Base-by-base conservation (phyloP, 176 grass and related monocot genomes). In the Triticum urartu region DNA sequence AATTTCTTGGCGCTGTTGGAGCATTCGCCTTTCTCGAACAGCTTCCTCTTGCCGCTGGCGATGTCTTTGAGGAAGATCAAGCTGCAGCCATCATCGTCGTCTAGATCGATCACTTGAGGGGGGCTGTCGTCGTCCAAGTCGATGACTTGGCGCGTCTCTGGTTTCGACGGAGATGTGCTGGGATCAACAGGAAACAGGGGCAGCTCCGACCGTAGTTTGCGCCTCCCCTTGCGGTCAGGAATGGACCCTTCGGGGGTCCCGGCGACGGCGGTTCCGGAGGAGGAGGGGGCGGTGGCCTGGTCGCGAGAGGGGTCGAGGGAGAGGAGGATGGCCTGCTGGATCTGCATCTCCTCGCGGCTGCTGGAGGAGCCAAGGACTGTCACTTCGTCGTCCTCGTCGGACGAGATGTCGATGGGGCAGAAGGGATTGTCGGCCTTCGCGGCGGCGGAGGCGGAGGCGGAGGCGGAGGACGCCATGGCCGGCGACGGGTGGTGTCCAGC, bases 1-100 rank as follows among this genome's bases (percentile, higher is more conserved):
- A 86, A 88, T 20, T 54, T 11, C 26, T 47, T 74, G 21, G 25
- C 35, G 76, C 70, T 84, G 35, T 38, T 20, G 54, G 92, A 94
- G 9, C 68, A 85, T 6, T 91, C 56, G 5, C 66, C 90, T 13
- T 1, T 39, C 30, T 83, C 72, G 42, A 81, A 33, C 17, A 63
- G 38, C 42, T 79, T 84, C 65, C 73, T 65, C 34, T 78, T 83
- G 4, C 12, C 9, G 20, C 4, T 20, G 56, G 68, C 74, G 9
- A 64, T 79, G 18, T 70, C 64, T 36, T 84, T 38, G 5, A 20
- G 10, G 39, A 62, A 60, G 24, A 72, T 33, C 32, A 80, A 33
- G 47, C 28, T 56, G 58, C 28, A 9, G 13, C 20, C 68, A 67
- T 75, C 40, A 6, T 54, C 72, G 0, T 75, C 72, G 1, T 75